These are phyloP conservation scores for Madurella mycetomatis DNA, from an alignment of 2,329 filamentous ascomycete genomes.

Conservation along the genomic window DNA sequence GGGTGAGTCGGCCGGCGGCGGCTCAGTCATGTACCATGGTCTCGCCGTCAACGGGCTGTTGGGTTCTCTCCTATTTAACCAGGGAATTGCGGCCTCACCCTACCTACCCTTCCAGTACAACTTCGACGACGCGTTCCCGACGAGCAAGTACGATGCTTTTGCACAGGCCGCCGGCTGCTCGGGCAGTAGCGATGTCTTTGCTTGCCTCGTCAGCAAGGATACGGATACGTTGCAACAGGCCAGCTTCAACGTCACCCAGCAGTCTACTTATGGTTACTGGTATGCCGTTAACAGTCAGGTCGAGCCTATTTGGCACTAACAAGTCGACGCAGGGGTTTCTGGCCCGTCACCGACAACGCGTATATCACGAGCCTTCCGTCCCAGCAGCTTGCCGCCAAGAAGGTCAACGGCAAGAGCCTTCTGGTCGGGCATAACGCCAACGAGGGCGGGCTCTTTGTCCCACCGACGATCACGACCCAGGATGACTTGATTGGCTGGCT, in stretches of 20 bases:
- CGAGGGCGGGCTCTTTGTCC: conserved; percentile 36
- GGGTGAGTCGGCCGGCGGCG: conserved; percentile 29
- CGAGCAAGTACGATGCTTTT: conserved; percentile 32
- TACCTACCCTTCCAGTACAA: conserved; percentile 52
- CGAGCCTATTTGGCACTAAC: conserved; percentile 9
- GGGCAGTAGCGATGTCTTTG: conserved; percentile 27
- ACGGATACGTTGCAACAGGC: conserved; percentile 34
- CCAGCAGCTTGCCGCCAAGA: conserved; percentile 27
- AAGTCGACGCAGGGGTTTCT: conserved; percentile 31
- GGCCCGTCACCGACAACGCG: conserved; percentile 35
- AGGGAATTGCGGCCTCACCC: conserved; percentile 37
- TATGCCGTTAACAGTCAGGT: conserved; percentile 16
- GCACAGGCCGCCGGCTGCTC: conserved; percentile 33
- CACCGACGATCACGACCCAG: conserved; percentile 32
- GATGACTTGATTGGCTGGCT: conserved; percentile 32
- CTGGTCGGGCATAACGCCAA: conserved; percentile 36
- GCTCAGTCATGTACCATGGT: conserved; percentile 27
- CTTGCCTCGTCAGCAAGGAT: conserved; percentile 34
- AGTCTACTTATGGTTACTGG: conserved; percentile 21
- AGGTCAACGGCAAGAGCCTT: conserved; percentile 32
- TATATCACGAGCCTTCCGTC: conserved; percentile 31
- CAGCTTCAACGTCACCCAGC: conserved; percentile 30
- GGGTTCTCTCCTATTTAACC: conserved; percentile 19
- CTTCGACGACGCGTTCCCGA: conserved; percentile 31
- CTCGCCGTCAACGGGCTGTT: conserved; percentile 25